A percentile compares a stretch with the other conserved stretches of the same genome.
Conservation (phyloP, 495 filamentous ascomycete species). For the Cercophora scortea region DNA sequence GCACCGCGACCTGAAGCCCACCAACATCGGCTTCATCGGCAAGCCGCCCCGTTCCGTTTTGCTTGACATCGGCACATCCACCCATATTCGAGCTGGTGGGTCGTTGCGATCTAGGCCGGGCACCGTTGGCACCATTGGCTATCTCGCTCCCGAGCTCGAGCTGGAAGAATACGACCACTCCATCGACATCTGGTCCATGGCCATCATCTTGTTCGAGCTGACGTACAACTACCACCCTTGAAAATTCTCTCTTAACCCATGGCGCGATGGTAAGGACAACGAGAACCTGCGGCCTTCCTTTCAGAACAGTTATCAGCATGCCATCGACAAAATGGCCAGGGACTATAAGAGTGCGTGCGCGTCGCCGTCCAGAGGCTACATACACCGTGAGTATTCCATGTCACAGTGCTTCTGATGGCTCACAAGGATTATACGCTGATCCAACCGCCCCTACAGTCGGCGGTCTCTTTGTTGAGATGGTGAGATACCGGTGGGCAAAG, state of each 20-base stretch:
- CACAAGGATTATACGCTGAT: too few relatives aligned
- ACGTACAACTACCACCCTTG: constrained; percentile 10
- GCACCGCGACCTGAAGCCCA: constrained; percentile 5
- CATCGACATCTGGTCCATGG: constrained; percentile 14
- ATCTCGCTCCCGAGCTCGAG: constrained; percentile 14
- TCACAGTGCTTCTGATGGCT: too few relatives aligned
- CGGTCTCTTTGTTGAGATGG: too few relatives aligned
- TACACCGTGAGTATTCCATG: too few relatives aligned
- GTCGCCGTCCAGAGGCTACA: too few relatives aligned
- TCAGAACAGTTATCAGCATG: neutral
- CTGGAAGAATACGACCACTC: constrained; percentile 6
- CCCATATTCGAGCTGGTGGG: neutral
- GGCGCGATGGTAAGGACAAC: neutral
- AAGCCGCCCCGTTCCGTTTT: constrained; percentile 7
- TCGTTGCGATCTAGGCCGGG: constrained; percentile 8
- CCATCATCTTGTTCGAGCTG: constrained; percentile 8
- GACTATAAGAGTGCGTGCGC: too few relatives aligned
- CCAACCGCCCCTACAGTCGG: too few relatives aligned
- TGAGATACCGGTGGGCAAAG: too few relatives aligned
- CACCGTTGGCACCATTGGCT: constrained; percentile 8
- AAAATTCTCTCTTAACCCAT: neutral
- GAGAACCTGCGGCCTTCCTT: neutral
- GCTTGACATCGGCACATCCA: constrained; percentile 9
- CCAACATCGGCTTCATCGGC: constrained; percentile 6
- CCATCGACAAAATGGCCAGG: too few relatives aligned